A percentile compares a stretch with the other conserved stretches of the same genome.
Conservation (phyloP, 164 flowering plant species). For the Saururus chinensis region DNA sequence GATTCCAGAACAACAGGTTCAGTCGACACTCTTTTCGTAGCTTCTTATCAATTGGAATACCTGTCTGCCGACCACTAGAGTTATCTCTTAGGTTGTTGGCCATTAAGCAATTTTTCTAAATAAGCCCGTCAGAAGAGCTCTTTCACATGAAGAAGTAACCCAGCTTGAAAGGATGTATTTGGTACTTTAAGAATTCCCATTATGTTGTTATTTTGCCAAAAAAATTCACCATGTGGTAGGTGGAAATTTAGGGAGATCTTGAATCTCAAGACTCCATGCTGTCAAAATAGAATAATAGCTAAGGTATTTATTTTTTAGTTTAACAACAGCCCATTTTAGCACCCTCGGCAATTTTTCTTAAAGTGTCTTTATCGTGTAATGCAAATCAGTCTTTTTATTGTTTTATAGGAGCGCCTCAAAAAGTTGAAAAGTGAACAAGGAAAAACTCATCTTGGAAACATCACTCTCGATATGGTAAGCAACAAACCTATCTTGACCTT, state of each 20-base stretch:
- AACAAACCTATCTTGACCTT: neutral
- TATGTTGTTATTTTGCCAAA: neutral
- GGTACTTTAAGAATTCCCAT: neutral
- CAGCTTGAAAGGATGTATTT: neutral
- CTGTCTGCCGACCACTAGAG: too few relatives aligned
- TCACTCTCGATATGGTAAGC: constrained; percentile 89
- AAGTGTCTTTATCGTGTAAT: neutral
- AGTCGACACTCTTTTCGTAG: neutral
- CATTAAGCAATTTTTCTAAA: neutral
- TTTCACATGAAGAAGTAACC: neutral
- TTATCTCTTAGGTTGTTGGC: too few relatives aligned
- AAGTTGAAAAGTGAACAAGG: constrained; percentile 84
- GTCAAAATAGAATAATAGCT: neutral
- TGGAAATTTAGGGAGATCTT: neutral
- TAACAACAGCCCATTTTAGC: neutral
- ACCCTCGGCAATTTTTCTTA: too few relatives aligned
- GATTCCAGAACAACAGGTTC: constrained; percentile 92
- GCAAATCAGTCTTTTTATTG: neutral
- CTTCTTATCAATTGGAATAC: neutral
- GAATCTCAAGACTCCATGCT: neutral
- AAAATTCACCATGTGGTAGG: too few relatives aligned
- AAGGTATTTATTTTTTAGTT: neutral
- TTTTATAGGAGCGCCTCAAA: constrained; percentile 76
- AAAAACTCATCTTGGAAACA: constrained; percentile 82
- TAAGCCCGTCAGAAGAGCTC: neutral